Conservation (phyloP, 305 asterid genomes). For the Petunia hybrid region DNA sequence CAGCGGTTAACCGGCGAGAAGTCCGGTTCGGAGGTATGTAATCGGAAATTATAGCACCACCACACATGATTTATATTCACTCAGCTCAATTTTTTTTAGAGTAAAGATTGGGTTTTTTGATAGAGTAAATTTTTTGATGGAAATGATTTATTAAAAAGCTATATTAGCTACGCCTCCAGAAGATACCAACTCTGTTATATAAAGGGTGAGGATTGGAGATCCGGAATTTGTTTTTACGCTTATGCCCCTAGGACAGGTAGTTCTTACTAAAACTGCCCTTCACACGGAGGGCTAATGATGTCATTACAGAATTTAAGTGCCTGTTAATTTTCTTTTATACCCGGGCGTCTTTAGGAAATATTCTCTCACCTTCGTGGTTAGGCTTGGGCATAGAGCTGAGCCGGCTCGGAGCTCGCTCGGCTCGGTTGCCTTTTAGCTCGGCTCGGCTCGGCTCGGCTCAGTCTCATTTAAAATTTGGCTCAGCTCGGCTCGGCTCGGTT, state of each 20-base stretch:
- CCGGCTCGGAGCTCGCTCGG: too few relatives aligned
- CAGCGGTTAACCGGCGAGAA: conserved; percentile 76
- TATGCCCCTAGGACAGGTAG: background rate
- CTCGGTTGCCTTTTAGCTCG: too few relatives aligned
- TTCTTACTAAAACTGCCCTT: background rate
- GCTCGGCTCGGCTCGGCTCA: too few relatives aligned
- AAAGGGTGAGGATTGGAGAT: background rate
- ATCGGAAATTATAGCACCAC: conserved; percentile 89
- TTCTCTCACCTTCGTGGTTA: too few relatives aligned
- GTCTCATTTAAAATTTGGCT: too few relatives aligned
- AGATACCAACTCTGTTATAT: background rate
- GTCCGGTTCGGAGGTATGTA: conserved; percentile 58
- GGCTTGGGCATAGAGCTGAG: too few relatives aligned
- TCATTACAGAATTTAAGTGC: background rate
- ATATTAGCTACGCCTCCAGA: background rate
- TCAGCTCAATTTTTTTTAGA: background rate
- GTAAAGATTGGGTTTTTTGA: background rate
- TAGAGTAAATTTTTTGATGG: background rate
- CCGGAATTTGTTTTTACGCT: background rate
- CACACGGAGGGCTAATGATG: background rate
- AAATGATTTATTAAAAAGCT: background rate
- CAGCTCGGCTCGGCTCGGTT: too few relatives aligned
- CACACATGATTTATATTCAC: conserved; percentile 62
- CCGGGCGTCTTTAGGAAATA: too few relatives aligned
- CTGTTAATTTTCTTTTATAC: background rate